Conservation (phyloP, 768 basidiomycete species). For the Tulasnella sp. region DNA sequence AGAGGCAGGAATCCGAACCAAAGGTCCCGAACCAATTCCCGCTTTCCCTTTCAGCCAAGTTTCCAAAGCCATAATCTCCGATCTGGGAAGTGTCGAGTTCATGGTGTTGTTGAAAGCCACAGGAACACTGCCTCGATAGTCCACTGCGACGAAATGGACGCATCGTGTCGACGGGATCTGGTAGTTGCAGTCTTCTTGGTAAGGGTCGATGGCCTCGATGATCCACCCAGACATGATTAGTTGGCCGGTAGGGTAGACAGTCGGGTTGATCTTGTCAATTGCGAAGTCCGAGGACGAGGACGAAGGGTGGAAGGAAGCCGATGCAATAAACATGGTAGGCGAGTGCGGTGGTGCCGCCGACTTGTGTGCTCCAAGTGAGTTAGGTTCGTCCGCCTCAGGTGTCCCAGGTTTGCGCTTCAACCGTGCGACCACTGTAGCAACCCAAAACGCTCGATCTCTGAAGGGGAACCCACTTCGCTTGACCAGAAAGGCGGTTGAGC, state of each 20-base stretch:
- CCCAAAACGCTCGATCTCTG: slow-evolving; percentile 73
- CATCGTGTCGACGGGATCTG: slow-evolving; percentile 87
- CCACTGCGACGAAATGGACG: slow-evolving; percentile 71
- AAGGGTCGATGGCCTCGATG: slow-evolving; percentile 90
- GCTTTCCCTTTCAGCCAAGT: slow-evolving; percentile 51
- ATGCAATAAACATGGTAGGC: slow-evolving; percentile 68
- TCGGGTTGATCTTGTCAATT: slow-evolving; percentile 61
- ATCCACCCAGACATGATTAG: slow-evolving; percentile 91
- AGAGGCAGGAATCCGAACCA: slow-evolving; percentile 53
- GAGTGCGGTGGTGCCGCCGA: not conserved
- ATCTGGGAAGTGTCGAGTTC: slow-evolving; percentile 61
- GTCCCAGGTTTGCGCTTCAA: slow-evolving; percentile 22
- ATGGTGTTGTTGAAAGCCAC: slow-evolving; percentile 74
- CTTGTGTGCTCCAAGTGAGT: not conserved
- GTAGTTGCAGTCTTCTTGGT: slow-evolving; percentile 81
- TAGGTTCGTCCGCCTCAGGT: not conserved
- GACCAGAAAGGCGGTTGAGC: slow-evolving; percentile 57
- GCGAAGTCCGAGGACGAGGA: slow-evolving; percentile 41
- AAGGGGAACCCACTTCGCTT: slow-evolving; percentile 81
- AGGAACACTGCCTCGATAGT: slow-evolving; percentile 77
- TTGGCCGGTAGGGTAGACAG: slow-evolving; percentile 59
- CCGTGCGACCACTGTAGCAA: slow-evolving; percentile 58
- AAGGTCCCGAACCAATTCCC: slow-evolving; percentile 39
- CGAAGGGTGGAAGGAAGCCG: slow-evolving; percentile 67
- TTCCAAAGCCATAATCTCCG: slow-evolving; percentile 58